Evolutionary conservation across 2,329 filamentous ascomycete genomes (phyloP), one percentile per base, ranked within the genome.

Genomic region (Epichloe sylvatica): DNA sequence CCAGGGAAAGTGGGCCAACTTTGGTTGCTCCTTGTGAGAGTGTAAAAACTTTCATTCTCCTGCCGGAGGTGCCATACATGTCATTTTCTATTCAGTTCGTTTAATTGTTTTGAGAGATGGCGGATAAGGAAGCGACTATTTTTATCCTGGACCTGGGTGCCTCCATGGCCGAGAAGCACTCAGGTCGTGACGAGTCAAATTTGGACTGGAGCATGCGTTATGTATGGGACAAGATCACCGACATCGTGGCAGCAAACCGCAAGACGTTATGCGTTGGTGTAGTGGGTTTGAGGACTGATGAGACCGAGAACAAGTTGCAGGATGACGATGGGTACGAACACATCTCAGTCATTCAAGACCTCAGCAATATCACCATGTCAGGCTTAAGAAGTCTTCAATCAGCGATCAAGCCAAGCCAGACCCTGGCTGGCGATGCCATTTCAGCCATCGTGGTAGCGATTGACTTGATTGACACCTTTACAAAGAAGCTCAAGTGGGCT

Each of bases 151-250:
- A 98, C 68, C 73, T 96, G 23, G 90, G 89, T 51, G 73, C 71
- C 60, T 86, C 90, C n/a, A 96, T 94, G 86, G 83, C 75, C 51
- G 73, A 84, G 62, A 76, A 73, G 58, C 78, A 80, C 57, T 75
- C 79, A 68, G 87, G 84, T 25, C 81, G 92, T 56, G 63, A 71
- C 19, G 78, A 91, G 63, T 84, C 84, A 3, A 85, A 97, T 63
- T 77, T 98, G 17, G 87, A 96, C 53, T 98, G 84, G 80, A 79
- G 81, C 45, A 82, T 97, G 80, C 80, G 80, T 54, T 98, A 95
- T 67, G 78, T 97, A 46, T 98, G 91, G 90, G 91, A 97, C 72
- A 92, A 86, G 63, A 77, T 83, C 40, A 80, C 78, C 21, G 82
- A 83, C 61, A 82, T 81, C 3, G 81, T 83, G 11, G 78, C 81